phyloP scores from a whole-genome alignment of 129 eudicot genomes.

The Mikania micrantha region DNA sequence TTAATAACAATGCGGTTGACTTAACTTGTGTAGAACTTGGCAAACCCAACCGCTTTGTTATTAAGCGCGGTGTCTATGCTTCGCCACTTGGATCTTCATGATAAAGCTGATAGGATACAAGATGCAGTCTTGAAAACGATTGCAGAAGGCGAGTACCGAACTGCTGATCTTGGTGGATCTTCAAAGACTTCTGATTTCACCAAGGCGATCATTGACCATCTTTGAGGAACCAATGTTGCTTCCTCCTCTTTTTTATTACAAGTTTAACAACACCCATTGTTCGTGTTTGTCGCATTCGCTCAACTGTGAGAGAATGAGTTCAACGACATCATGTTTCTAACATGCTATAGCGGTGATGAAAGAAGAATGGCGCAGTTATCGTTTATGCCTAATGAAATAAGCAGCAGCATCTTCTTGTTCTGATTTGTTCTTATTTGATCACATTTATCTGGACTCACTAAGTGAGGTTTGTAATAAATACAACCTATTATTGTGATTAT shows the following conservation, averaged over 20 bases:
- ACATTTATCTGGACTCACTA: background rate
- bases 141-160: conserved; percentile 77
- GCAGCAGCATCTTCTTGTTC: background rate
- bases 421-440: background rate
- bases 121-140: conserved; percentile 64
- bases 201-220: conserved; percentile 64
- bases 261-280: background rate
- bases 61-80: conserved; percentile 73
- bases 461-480: background rate
- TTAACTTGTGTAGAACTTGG: conserved; percentile 50
- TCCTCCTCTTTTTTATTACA: background rate
- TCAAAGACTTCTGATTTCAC: conserved; percentile 73
- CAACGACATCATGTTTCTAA: background rate
- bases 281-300: background rate
- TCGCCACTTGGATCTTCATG: conserved; percentile 63
- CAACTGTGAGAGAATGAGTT: background rate
- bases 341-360: background rate
- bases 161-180: conserved; percentile 76
- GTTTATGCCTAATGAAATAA: background rate
- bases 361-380: background rate
- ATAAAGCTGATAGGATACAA: conserved; percentile 73
- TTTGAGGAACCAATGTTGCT: conserved; percentile 21
- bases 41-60: conserved; percentile 90
- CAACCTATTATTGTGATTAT: too few relatives aligned
- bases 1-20: background rate